phyloP scores from a whole-genome alignment of 768 basidiomycete species.

The Panaeolus cyanescens region DNA sequence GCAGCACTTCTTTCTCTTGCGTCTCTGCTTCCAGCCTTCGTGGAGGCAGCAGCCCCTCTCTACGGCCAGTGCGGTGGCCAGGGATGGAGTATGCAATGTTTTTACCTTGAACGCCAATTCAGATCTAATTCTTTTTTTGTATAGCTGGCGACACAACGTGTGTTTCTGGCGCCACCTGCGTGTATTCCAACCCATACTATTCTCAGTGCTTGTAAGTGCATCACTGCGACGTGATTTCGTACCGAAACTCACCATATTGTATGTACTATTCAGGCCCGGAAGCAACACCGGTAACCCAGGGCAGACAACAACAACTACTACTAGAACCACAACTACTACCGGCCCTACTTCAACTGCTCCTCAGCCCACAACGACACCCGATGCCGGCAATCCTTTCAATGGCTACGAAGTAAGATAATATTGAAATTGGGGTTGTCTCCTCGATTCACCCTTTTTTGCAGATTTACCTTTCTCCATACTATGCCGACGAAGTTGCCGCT shows the following conservation, averaged over 20 bases:
- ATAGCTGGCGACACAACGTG: conserved; percentile 42
- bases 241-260: background rate
- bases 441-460: conserved; percentile 14
- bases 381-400: conserved; percentile 53
- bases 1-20: conserved; percentile 43
- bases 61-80: conserved; percentile 59
- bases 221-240: background rate
- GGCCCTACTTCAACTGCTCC: conserved; percentile 23
- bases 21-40: conserved; percentile 44
- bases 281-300: conserved; percentile 8
- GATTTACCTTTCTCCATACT: conserved; percentile 57
- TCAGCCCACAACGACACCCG: conserved; percentile 35
- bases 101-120: conserved; percentile 20
- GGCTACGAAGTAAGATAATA: conserved; percentile 41
- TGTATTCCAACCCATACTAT: conserved; percentile 36
- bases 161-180: conserved; percentile 37
- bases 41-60: conserved; percentile 40
- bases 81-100: conserved; percentile 44
- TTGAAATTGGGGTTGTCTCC: background rate
- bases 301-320: conserved; percentile 17
- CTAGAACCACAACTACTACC: conserved; percentile 18
- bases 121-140: background rate
- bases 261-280: background rate
- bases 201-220: conserved; percentile 41
- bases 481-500: conserved; percentile 52